These are phyloP conservation scores for Fagopyrum tataricum DNA, from an alignment of 148 eudicot species.

Conservation along the genomic window DNA sequence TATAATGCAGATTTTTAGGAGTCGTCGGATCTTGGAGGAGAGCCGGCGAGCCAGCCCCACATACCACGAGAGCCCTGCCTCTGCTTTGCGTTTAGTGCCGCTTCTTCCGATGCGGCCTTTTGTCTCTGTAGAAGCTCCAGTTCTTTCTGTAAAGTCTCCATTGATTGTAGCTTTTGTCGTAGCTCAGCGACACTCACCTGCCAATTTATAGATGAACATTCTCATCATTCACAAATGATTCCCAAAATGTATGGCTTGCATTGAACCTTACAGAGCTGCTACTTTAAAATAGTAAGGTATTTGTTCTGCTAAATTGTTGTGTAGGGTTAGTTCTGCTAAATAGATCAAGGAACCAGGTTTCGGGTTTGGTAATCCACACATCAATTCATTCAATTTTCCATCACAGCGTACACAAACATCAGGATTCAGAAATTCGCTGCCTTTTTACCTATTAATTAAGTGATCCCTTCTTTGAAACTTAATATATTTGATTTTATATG, in stretches of 20 bases:
- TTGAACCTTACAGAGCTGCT: neutral
- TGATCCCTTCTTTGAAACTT: neutral
- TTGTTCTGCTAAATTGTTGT: neutral
- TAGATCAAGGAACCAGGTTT: too few relatives aligned
- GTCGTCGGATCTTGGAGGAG: conserved; percentile 35
- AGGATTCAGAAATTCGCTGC: too few relatives aligned
- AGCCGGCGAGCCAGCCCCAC: conserved; percentile 98
- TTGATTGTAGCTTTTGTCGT: conserved; percentile 80
- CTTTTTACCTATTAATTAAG: neutral
- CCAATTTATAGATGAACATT: conserved; percentile 8
- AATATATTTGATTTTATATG: neutral
- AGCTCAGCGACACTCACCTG: conserved; percentile 98
- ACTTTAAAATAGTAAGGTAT: neutral
- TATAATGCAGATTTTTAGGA: conserved; percentile 18
- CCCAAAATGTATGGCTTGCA: too few relatives aligned
- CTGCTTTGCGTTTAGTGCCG: conserved; percentile 60
- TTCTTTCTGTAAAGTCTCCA: conserved; percentile 89
- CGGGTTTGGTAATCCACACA: too few relatives aligned
- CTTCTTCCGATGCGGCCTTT: conserved; percentile 96
- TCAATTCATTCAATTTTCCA: too few relatives aligned
- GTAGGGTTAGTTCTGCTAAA: neutral
- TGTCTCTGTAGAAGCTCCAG: conserved; percentile 86
- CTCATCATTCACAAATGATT: neutral
- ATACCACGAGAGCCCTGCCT: conserved; percentile 82
- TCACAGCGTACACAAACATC: too few relatives aligned